A percentile compares a stretch with the other conserved stretches of the same genome.
Conservation (phyloP, 2,329 filamentous ascomycete species). For the Penicillium sp. region DNA sequence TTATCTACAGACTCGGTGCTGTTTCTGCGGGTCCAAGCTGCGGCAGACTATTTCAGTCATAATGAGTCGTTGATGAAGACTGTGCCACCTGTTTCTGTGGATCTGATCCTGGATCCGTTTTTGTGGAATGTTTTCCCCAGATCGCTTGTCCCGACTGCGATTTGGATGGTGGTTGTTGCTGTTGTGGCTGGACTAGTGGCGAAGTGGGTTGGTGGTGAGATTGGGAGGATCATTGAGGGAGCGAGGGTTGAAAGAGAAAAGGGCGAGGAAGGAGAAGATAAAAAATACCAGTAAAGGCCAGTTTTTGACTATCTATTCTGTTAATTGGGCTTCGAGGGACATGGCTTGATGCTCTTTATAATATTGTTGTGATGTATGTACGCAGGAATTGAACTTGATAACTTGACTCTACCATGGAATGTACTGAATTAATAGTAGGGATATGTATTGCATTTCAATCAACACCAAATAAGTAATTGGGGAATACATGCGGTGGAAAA, state of each 20-base stretch:
- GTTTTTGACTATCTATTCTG: neutral
- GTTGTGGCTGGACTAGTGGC: constrained; percentile 51
- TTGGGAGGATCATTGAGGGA: constrained; percentile 26
- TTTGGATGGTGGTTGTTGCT: constrained; percentile 66
- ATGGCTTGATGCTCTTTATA: neutral
- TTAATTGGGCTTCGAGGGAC: neutral
- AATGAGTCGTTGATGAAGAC: constrained; percentile 72
- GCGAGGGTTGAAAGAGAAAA: constrained; percentile 13
- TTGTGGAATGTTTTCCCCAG: constrained; percentile 74
- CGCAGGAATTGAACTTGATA: neutral
- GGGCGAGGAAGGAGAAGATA: constrained; percentile 7
- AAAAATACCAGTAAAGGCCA: constrained; percentile 20
- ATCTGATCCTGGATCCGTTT: constrained; percentile 84
- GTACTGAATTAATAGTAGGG: neutral
- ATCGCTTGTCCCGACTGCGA: constrained; percentile 71
- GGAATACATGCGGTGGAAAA: constrained; percentile 1
- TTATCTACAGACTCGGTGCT: constrained; percentile 54
- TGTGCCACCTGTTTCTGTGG: constrained; percentile 72
- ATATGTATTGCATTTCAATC: neutral
- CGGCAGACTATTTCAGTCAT: constrained; percentile 81
- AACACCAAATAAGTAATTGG: neutral
- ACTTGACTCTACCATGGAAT: neutral
- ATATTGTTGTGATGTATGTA: neutral
- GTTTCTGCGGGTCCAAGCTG: constrained; percentile 71
- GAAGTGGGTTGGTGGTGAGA: constrained; percentile 25